phyloP scores from a whole-genome alignment of 345 rosid genomes.

The Gossypium mustelinum region DNA sequence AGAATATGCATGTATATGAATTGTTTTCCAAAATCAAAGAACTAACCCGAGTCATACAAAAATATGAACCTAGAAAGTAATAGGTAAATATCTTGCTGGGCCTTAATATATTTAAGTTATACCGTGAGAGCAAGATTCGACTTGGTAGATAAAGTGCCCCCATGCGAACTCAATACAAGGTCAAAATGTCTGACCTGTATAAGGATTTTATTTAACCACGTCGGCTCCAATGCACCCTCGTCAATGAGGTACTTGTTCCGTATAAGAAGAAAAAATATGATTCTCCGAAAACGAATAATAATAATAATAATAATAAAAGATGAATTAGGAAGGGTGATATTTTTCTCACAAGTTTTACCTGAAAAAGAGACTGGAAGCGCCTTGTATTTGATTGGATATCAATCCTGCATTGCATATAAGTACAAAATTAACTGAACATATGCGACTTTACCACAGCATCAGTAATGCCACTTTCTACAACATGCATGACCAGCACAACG shows the following conservation, averaged over 20 bases:
- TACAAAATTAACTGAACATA: neutral
- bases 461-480: neutral
- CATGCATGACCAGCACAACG: neutral
- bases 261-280: neutral
- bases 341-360: constrained; percentile 32
- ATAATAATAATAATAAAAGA: neutral
- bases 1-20: neutral
- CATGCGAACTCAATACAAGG: neutral
- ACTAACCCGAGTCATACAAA: constrained; percentile 74
- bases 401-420: constrained; percentile 63
- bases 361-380: constrained; percentile 72
- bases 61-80: constrained; percentile 83
- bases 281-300: neutral
- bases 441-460: neutral
- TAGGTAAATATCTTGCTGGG: constrained; percentile 76
- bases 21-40: neutral
- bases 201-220: constrained; percentile 64
- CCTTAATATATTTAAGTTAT: constrained; percentile 37
- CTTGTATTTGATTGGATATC: constrained; percentile 83
- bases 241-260: constrained; percentile 71
- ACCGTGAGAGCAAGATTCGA: neutral
- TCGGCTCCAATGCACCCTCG: constrained; percentile 70
- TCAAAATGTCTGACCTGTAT: constrained; percentile 49
- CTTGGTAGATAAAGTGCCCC: neutral
- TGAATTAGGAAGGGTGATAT: neutral